Evolutionary conservation across 345 rosid species (phyloP).

Genomic region (Moricandia moricandioides): DNA sequence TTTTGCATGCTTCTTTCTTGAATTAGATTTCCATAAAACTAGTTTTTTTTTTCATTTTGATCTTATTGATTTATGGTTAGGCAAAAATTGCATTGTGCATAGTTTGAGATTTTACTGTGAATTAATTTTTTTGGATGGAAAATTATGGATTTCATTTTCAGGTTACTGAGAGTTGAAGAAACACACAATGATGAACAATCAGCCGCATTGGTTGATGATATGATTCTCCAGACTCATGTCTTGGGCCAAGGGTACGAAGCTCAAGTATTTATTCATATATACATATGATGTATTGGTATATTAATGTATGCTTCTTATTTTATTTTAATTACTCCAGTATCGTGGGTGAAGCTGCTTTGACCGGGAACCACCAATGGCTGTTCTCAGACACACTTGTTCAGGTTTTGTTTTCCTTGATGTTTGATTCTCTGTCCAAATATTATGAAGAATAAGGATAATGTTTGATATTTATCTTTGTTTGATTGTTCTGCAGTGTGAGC

Average conservation of each 20-base stretch:
- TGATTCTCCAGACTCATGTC: slow-evolving; percentile 59
- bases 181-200: slow-evolving; percentile 60
- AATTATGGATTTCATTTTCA: slow-evolving; percentile 29
- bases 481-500: slow-evolving; percentile 26
- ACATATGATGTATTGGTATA: background rate
- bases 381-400: slow-evolving; percentile 49
- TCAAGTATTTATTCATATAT: background rate
- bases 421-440: slow-evolving; percentile 5
- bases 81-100: background rate
- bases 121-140: background rate
- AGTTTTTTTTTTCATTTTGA: background rate
- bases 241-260: slow-evolving; percentile 88
- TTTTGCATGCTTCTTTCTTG: background rate
- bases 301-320: background rate
- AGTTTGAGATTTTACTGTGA: background rate
- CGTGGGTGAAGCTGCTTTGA: slow-evolving; percentile 66
- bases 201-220: slow-evolving; percentile 45
- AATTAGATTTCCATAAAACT: background rate
- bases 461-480: slow-evolving; percentile 2
- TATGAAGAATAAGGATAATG: background rate
- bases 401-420: slow-evolving; percentile 32
- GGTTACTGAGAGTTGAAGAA: slow-evolving; percentile 78
- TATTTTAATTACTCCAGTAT: slow-evolving; percentile 34
- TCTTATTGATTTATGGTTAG: background rate
- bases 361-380: slow-evolving; percentile 74